A percentile compares a stretch with the other conserved stretches of the same genome.
Evolutionary conservation across 306 rosid genomes (phyloP).

Genomic region (Lupinus albus): DNA sequence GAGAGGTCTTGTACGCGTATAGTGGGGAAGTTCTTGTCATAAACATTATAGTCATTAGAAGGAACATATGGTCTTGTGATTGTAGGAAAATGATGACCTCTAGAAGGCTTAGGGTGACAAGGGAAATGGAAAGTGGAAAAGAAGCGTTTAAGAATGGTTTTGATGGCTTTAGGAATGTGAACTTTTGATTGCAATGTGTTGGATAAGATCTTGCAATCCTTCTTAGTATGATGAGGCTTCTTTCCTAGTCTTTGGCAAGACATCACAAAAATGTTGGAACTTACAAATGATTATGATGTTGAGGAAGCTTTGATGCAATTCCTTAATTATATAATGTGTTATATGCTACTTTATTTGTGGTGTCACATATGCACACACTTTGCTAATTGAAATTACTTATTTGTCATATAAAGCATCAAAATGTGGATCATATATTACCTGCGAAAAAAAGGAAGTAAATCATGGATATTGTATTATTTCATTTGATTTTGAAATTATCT

Average conservation of each 20-base stretch:
- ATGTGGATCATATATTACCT: too few species aligned
- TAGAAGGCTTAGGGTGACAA: conserved; percentile 40
- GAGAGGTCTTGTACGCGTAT: conserved; percentile 68
- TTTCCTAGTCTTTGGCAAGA: conserved; percentile 36
- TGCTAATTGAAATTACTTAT: too few species aligned
- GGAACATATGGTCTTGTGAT: conserved; percentile 33
- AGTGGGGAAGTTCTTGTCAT: conserved; percentile 39
- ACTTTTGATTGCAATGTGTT: conserved; percentile 46
- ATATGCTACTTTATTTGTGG: too few species aligned
- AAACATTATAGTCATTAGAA: conserved; percentile 32
- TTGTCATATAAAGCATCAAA: too few species aligned
- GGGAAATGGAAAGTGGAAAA: conserved; percentile 41
- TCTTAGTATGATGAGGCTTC: conserved; percentile 64
- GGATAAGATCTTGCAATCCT: conserved; percentile 60
- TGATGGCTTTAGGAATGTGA: conserved; percentile 45
- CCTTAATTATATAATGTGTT: too few species aligned
- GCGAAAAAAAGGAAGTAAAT: too few species aligned
- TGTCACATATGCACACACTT: too few species aligned
- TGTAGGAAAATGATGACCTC: conserved; percentile 42
- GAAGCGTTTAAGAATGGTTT: conserved; percentile 49
- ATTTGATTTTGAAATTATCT: too few species aligned
- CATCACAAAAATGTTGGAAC: conserved; percentile 37
- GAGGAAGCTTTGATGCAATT: conserved; percentile 36
- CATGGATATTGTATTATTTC: too few species aligned
- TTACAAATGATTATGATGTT: conserved; percentile 15